Conservation (phyloP, 768 basidiomycete species). For the Pisolithus albus region DNA sequence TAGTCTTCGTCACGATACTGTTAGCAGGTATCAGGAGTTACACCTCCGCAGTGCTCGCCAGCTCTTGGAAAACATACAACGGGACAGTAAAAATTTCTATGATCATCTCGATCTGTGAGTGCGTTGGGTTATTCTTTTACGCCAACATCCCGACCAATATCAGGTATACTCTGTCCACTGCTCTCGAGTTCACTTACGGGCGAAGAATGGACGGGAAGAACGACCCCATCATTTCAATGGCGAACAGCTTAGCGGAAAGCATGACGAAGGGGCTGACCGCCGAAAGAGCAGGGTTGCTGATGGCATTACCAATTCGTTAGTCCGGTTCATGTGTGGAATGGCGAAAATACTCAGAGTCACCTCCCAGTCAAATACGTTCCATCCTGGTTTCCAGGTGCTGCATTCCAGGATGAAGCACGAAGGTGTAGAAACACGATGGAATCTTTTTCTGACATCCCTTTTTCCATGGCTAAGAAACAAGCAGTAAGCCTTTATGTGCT, state of each 20-base stretch:
- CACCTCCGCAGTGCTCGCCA: constrained; percentile 28
- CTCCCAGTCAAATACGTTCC: constrained; percentile 18
- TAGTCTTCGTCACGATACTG: constrained; percentile 3
- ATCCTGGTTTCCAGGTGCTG: constrained; percentile 15
- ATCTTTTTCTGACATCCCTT: background rate
- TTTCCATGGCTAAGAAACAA: constrained; percentile 4
- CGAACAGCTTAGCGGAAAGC: constrained; percentile 10
- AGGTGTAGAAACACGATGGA: background rate
- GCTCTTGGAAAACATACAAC: constrained; percentile 25
- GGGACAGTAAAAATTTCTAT: no score
- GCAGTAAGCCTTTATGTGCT: no score
- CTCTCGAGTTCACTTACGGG: constrained; percentile 23
- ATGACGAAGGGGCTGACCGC: constrained; percentile 13
- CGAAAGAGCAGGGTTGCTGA: constrained; percentile 17
- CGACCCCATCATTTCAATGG: constrained; percentile 19
- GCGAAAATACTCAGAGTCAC: background rate
- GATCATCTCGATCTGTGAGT: no score
- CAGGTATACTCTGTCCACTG: no score
- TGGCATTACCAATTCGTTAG: constrained; percentile 23
- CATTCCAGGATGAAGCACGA: background rate
- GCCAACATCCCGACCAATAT: no score
- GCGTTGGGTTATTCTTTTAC: no score
- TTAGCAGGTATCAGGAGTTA: constrained; percentile 22
- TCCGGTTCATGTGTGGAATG: constrained; percentile 1
- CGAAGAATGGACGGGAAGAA: constrained; percentile 13